A percentile compares a stretch with the other conserved stretches of the same genome.
Conservation (phyloP, 2,329 filamentous ascomycete genomes). For the Triangularia verruculosa region DNA sequence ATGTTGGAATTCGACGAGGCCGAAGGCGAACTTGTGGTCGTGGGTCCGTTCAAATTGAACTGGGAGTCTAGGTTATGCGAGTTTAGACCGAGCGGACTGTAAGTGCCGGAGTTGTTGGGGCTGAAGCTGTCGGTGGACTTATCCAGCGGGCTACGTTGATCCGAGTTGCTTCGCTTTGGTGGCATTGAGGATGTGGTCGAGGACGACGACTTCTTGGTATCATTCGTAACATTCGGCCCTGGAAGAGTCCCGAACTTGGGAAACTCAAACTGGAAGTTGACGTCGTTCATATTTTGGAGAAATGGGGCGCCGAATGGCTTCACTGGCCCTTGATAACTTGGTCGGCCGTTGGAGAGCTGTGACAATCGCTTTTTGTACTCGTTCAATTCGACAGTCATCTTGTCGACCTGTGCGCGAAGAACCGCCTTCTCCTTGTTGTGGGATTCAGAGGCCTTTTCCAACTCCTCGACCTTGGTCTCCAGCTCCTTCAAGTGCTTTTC, state of each 20-base stretch:
- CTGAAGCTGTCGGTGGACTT: constrained; percentile 33
- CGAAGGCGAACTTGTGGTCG: constrained; percentile 63
- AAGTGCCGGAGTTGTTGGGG: constrained; percentile 37
- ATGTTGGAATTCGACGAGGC: constrained; percentile 59
- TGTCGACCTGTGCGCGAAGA: constrained; percentile 83
- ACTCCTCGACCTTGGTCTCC: constrained; percentile 71
- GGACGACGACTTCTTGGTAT: constrained; percentile 19
- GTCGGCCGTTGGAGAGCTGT: constrained; percentile 43
- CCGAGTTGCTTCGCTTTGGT: constrained; percentile 29
- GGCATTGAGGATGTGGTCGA: constrained; percentile 15
- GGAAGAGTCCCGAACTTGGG: constrained; percentile 83
- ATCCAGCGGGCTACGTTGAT: constrained; percentile 36
- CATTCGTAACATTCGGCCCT: constrained; percentile 37
- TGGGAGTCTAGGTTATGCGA: constrained; percentile 49
- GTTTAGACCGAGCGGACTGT: constrained; percentile 34
- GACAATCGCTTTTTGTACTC: constrained; percentile 89
- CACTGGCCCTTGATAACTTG: constrained; percentile 28
- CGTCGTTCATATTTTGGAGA: constrained; percentile 62
- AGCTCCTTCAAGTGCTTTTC: constrained; percentile 86
- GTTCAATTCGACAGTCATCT: constrained; percentile 76
- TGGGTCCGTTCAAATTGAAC: constrained; percentile 43
- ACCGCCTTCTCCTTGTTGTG: constrained; percentile 82
- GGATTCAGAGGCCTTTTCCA: constrained; percentile 79
- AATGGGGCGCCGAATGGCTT: constrained; percentile 47
- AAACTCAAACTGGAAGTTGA: constrained; percentile 93